Base-by-base conservation (phyloP, 805 yeast genomes). In the Candida nonsorbophila region DNA sequence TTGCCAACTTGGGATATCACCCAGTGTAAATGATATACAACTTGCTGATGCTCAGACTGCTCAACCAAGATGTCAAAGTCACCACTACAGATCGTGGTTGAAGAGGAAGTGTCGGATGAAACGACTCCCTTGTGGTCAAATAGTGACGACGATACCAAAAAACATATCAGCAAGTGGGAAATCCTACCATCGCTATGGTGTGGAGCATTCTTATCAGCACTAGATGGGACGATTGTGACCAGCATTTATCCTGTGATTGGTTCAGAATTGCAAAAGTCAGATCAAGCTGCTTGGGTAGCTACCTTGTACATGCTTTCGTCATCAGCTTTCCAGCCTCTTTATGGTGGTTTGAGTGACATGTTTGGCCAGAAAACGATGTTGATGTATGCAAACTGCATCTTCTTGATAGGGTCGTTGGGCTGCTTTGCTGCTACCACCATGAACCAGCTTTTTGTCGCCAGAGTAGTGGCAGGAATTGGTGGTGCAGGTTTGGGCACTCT, bases 401-500 rank as follows among this genome's bases (percentile, higher is more conserved):
- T 80, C 45, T 68, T 73, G 2, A 21, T 75, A 3, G 86, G 68
- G 1, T 25, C 28, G 6, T 61, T 67, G 27, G 43, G 72, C 9
- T 62, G 75, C 29, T 78, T 84, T 48, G 76, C 61, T 2, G 67
- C 81, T 1, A 53, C 59, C 53, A 74, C 51, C 46, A 70, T 41
- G 10, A 39, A 56, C 24, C 40, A 63, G 28, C 58, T 80, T 38
- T 72, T 77, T 8, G 36, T 70, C 15, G 80, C 80, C 5, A 62
- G 84, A 42, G 73, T 83, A 36, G 62, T 85, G 26, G 77, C 92
- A 15, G 95, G 95, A 13, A 69, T 82, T 30, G 95, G 95, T 9
- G 94, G 92, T 11, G 90, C 94, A 6, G 95, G 95, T 1, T 70
- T 85, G 47, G 74, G 79, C 26, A 69, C 87, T 0, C 55, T 84